phyloP scores from a whole-genome alignment of 805 yeast species.

The Tetrapisispora fleetii region DNA sequence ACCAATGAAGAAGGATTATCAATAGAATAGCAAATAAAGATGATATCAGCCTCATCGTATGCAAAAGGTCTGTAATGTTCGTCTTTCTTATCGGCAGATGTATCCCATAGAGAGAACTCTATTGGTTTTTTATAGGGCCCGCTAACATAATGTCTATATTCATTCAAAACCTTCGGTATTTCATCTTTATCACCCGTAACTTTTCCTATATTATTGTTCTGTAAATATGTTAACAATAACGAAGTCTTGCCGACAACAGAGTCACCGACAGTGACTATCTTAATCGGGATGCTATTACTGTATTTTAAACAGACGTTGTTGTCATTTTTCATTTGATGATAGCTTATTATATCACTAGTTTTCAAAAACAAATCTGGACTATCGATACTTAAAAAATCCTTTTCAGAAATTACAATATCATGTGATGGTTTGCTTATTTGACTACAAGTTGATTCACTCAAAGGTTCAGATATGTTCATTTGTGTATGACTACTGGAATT shows the following conservation, averaged over 20 bases:
- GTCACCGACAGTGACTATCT: constrained; percentile 79
- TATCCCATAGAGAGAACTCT: constrained; percentile 76
- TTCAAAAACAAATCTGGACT: neutral
- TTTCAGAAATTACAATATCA: neutral
- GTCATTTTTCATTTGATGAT: neutral
- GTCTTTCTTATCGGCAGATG: constrained; percentile 85
- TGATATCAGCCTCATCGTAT: constrained; percentile 68
- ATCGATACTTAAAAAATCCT: neutral
- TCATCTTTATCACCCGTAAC: constrained; percentile 60
- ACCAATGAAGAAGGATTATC: constrained; percentile 53
- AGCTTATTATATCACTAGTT: neutral
- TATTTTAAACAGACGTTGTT: neutral
- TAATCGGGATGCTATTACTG: constrained; percentile 26
- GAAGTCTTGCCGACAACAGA: constrained; percentile 91
- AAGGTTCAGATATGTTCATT: neutral
- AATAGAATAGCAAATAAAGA: constrained; percentile 68
- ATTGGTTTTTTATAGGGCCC: constrained; percentile 41
- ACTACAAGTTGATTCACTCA: neutral
- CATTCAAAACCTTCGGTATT: constrained; percentile 78
- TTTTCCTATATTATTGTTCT: constrained; percentile 40
- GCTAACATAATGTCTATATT: constrained; percentile 50
- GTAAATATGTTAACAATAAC: constrained; percentile 52
- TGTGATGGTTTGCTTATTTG: neutral
- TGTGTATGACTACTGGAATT: neutral
- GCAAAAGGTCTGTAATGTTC: constrained; percentile 70